These are phyloP conservation scores for Ormosia semicastrata DNA, from an alignment of 306 rosid species.

Conservation along the genomic window DNA sequence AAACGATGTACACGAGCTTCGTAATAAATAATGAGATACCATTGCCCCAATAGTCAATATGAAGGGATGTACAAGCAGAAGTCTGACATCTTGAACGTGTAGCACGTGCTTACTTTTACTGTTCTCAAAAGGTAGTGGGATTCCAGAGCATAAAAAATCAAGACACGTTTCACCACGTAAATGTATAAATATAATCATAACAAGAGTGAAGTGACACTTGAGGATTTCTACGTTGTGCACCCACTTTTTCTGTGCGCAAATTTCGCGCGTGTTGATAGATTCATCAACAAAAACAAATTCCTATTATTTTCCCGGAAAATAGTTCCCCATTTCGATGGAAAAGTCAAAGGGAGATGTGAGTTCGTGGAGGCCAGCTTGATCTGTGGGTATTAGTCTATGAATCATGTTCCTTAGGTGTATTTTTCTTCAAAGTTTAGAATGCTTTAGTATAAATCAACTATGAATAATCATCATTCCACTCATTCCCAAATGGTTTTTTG, in stretches of 20 bases:
- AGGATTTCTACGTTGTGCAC: not conserved
- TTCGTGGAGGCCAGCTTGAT: constrained; percentile 21
- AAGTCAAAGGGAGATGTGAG: constrained; percentile 14
- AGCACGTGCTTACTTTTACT: no score
- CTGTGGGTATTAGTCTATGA: no score
- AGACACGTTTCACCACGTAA: not conserved
- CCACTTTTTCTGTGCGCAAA: not conserved
- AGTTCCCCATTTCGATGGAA: not conserved
- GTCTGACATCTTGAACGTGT: no score
- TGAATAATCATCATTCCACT: not conserved
- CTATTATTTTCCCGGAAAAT: not conserved
- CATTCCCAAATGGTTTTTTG: not conserved
- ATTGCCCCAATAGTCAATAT: no score
- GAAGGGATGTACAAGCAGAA: no score
- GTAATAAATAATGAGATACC: no score
- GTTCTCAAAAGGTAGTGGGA: not conserved
- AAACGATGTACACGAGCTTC: no score
- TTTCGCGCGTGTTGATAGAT: not conserved
- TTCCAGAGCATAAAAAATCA: not conserved
- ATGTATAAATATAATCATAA: not conserved
- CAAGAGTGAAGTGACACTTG: not conserved
- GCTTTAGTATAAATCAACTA: no score
- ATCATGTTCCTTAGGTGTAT: not conserved
- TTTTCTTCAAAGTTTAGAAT: no score
- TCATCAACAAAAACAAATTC: not conserved